phyloP scores from a whole-genome alignment of 1,284 basidiomycete genomes.

The Ganoderma multipileum region DNA sequence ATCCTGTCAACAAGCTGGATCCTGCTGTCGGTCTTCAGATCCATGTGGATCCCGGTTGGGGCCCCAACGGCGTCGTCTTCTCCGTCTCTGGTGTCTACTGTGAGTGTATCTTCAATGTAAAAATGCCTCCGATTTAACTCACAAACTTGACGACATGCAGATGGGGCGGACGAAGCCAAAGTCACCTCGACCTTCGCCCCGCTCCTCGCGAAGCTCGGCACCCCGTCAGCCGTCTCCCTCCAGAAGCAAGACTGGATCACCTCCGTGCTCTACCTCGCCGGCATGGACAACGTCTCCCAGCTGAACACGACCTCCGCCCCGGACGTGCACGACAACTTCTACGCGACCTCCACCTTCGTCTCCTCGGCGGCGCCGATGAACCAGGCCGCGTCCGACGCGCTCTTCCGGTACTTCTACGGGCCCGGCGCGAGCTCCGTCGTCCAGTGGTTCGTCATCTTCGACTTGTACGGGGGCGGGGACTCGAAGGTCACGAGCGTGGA shows the following conservation, averaged over 20 bases:
- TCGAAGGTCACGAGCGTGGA: constrained; percentile 6
- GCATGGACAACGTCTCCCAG: background rate
- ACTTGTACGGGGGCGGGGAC: constrained; percentile 14
- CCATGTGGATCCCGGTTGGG: constrained; percentile 9
- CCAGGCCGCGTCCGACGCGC: constrained; percentile 12
- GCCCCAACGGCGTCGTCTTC: constrained; percentile 10
- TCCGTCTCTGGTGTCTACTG: constrained; percentile 18
- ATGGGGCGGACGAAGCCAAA: constrained; percentile 14
- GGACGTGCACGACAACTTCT: constrained; percentile 17
- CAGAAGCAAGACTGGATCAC: constrained; percentile 19
- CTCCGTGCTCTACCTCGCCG: constrained; percentile 19
- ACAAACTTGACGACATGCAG: background rate
- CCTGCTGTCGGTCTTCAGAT: constrained; percentile 12
- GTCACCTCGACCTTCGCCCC: constrained; percentile 20
- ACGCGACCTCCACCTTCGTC: constrained; percentile 20
- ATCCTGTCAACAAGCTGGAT: constrained; percentile 13
- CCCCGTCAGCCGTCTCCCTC: constrained; percentile 2
- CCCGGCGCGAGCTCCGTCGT: constrained; percentile 7
- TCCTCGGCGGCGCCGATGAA: constrained; percentile 8
- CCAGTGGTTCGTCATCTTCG: constrained; percentile 17
- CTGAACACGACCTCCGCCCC: constrained; percentile 14
- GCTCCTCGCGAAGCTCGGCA: constrained; percentile 16
- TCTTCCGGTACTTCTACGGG: constrained; percentile 18
- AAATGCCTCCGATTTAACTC: no score
- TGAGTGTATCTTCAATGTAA: background rate